Evolutionary conservation across 352 stramenopile species (phyloP).

Genomic region (Pythium rhizo-oryzae): DNA sequence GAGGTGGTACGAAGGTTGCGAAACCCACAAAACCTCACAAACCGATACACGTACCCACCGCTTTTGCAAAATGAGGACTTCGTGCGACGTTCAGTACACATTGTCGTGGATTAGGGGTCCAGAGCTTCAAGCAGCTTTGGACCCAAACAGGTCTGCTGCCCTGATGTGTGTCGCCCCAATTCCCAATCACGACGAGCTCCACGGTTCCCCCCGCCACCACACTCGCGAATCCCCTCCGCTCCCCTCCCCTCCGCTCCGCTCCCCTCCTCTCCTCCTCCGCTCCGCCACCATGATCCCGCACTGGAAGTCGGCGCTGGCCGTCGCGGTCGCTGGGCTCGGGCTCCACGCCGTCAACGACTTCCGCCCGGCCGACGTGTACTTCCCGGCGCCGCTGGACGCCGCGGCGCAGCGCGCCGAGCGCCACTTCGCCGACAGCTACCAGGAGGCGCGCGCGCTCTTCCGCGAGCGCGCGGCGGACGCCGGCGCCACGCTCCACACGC

Average conservation of each 20-base stretch:
- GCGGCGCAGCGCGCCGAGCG: slow-evolving; percentile 32
- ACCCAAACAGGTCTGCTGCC: background rate
- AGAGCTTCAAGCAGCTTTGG: slow-evolving; percentile 1
- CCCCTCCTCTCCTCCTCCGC: background rate
- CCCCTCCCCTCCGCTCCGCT: background rate
- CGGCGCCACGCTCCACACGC: slow-evolving; percentile 42
- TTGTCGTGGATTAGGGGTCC: slow-evolving; percentile 2
- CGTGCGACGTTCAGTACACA: slow-evolving; percentile 5
- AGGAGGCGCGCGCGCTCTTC: slow-evolving; percentile 67
- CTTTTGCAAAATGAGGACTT: background rate
- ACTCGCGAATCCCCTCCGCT: slow-evolving; percentile 2
- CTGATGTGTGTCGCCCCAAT: background rate
- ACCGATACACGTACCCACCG: slow-evolving; percentile 1
- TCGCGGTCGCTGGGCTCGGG: slow-evolving; percentile 10
- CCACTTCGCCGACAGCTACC: slow-evolving; percentile 66
- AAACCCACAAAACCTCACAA: background rate
- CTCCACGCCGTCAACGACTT: slow-evolving; percentile 58
- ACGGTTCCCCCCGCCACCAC: background rate
- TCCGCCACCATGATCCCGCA: slow-evolving; percentile 4
- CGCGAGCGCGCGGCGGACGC: slow-evolving; percentile 33
- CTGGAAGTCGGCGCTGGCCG: slow-evolving; percentile 22
- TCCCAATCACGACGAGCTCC: too few species aligned
- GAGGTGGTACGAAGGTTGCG: slow-evolving; percentile 1
- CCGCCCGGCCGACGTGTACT: slow-evolving; percentile 46
- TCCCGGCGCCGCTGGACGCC: slow-evolving; percentile 21